Base-by-base conservation (phyloP, 78 protist genomes). In the Dictyostelium purpureum region DNA sequence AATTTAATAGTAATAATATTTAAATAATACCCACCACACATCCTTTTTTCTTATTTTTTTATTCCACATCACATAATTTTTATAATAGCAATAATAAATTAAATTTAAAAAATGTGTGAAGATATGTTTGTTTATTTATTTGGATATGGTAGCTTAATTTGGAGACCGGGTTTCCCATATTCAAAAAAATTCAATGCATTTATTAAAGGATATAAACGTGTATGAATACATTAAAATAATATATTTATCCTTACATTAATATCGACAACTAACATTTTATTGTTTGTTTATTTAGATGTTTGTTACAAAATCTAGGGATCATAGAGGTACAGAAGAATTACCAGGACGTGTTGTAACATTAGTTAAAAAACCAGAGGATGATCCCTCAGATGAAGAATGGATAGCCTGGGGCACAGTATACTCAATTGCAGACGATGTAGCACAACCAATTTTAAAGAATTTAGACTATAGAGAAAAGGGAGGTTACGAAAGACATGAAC, bases 271-370 rank as follows among this genome's bases (percentile, higher is more conserved):
- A 19, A 24, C 24, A 56, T 56, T 56, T 56, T 56, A n/a, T 56
- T 56, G 19, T 56, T 56, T 9, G 4, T 56, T 56, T 56, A 16
- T 56, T n/a, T 56, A 24, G 5, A 24, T 6, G 19, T 56, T 24
- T 24, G 24, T 24, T 24, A 56, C 19, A 56, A 54, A 35, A 57
- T 31, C 40, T 12, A 88, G 87, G n/a, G 94, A 88, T 66, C 94
- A 88, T 47, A 70, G 94, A 57, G 94, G 94, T 16, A 69, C 79
- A 45, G 49, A 75, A 47, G 94, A 71, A 24, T 16, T 74, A 70
- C 94, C 94, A 7, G 94, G 94, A 70, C 38, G 94, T 76, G 94
- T 88, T 56, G 94, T 88, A 43, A 88, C 94, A 70, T 45, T 88
- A n/a, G 76, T 88, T 63, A 67, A 78, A 88, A 73, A 88, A 65